Evolutionary conservation across 1,284 basidiomycete species (phyloP).

Genomic region (Leccinum griseonigrum): DNA sequence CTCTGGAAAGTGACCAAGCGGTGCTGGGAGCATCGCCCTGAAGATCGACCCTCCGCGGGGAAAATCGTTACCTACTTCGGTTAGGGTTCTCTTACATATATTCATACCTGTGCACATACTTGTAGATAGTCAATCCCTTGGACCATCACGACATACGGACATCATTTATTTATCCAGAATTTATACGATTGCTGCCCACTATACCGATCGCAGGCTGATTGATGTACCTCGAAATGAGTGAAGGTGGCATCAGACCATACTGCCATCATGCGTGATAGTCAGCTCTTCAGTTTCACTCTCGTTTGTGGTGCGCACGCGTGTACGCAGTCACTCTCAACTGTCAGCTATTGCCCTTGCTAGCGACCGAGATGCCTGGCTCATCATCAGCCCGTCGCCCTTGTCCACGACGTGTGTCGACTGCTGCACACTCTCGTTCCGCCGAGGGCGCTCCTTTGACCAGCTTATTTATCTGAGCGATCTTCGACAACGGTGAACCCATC

Average conservation of each 20-base stretch:
- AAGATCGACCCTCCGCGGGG: slow-evolving; percentile 17
- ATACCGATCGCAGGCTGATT: background rate
- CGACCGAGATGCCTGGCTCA: too few relatives aligned
- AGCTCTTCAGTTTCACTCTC: too few relatives aligned
- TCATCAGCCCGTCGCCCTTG: too few relatives aligned
- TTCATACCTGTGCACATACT: background rate
- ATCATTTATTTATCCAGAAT: background rate
- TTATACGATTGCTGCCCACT: background rate
- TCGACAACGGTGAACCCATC: background rate
- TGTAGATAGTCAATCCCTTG: background rate
- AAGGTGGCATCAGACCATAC: too few relatives aligned
- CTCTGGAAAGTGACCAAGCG: slow-evolving; percentile 14
- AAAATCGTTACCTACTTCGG: slow-evolving; percentile 1
- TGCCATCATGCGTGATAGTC: background rate
- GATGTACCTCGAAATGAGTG: background rate
- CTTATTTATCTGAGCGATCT: background rate
- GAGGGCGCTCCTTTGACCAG: too few relatives aligned
- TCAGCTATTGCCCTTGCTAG: too few relatives aligned
- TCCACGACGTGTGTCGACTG: too few relatives aligned
- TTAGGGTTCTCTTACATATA: background rate
- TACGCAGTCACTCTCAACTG: too few relatives aligned
- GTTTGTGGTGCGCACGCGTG: too few relatives aligned
- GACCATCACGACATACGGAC: background rate
- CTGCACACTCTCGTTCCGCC: too few relatives aligned
- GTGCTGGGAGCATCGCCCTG: slow-evolving; percentile 14